These are phyloP conservation scores for Noccaea caerulescens DNA, from an alignment of 345 rosid species.

Conservation along the genomic window DNA sequence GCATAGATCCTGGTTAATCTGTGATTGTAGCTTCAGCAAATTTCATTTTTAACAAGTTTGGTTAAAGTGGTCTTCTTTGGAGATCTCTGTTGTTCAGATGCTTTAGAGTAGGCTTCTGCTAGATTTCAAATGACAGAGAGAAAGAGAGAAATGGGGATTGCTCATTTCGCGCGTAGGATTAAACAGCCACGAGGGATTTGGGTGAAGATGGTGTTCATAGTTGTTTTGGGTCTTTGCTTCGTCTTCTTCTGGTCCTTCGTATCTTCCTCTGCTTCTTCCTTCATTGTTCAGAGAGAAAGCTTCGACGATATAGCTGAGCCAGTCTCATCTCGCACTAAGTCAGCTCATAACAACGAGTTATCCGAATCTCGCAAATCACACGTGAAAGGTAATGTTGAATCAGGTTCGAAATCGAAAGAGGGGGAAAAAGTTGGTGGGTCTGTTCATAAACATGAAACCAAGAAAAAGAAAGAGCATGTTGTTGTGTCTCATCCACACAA, in stretches of 20 bases:
- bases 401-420: slow-evolving; percentile 48
- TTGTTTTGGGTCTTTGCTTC: slow-evolving; percentile 82
- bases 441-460: slow-evolving; percentile 55
- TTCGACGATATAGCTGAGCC: slow-evolving; percentile 92
- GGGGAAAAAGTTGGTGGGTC: slow-evolving; percentile 52
- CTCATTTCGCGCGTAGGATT: slow-evolving; percentile 71
- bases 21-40: slow-evolving; percentile 13
- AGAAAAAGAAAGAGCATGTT: slow-evolving; percentile 49
- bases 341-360: slow-evolving; percentile 32
- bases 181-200: slow-evolving; percentile 79
- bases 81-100: slow-evolving; percentile 39
- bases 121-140: slow-evolving; percentile 35
- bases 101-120: slow-evolving; percentile 14
- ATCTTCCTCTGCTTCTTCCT: slow-evolving; percentile 65
- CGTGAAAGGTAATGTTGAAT: slow-evolving; percentile 43
- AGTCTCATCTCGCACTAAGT: slow-evolving; percentile 51
- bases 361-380: slow-evolving; percentile 42
- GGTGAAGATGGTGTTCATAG: slow-evolving; percentile 69
- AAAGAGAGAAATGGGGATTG: slow-evolving; percentile 56
- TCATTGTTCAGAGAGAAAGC: slow-evolving; percentile 69
- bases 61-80: slow-evolving; percentile 20
- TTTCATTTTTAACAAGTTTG: slow-evolving; percentile 3
- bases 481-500: slow-evolving; percentile 43
- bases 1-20: slow-evolving; percentile 18
- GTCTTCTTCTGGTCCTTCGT: slow-evolving; percentile 78